Percentiles rank a stretch among this genome's conserved stretches.
Conservation (phyloP, 106 monocot genomes). For the Acanthochlamys bracteata region DNA sequence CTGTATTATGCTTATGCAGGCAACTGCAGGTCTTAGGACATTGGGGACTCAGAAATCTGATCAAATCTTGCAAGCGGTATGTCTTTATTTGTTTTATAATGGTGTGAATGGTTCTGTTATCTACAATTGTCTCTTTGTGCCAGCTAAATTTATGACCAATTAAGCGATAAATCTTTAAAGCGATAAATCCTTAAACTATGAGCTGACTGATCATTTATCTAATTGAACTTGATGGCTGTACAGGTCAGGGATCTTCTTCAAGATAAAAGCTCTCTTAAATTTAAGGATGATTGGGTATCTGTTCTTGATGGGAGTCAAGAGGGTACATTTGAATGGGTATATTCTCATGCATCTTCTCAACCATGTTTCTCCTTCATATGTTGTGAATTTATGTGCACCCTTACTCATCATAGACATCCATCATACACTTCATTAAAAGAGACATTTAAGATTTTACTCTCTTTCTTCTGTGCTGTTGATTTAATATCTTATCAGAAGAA, state of each 20-base stretch:
- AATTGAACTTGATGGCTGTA: not conserved
- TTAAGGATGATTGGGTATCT: constrained; percentile 60
- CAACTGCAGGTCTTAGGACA: constrained; percentile 81
- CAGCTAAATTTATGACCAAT: not conserved
- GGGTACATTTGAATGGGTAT: constrained; percentile 93
- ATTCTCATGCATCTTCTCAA: not conserved
- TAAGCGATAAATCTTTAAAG: not conserved
- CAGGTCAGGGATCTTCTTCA: constrained; percentile 76
- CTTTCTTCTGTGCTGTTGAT: not conserved
- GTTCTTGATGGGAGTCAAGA: constrained; percentile 94
- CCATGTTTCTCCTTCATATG: no score
- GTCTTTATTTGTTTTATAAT: not conserved
- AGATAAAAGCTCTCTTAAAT: constrained; percentile 65
- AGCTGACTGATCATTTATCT: not conserved
- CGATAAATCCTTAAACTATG: not conserved
- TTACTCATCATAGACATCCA: no score
- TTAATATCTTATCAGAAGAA: not conserved
- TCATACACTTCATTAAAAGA: no score
- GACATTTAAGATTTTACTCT: not conserved
- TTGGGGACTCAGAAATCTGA: constrained; percentile 77
- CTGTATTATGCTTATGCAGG: constrained; percentile 32
- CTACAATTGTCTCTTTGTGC: not conserved
- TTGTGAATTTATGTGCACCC: no score
- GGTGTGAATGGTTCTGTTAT: not conserved
- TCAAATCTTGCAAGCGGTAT: constrained; percentile 71